Evolutionary conservation across 1,284 basidiomycete genomes (phyloP).

Genomic region (Cryptococcus neoformans): DNA sequence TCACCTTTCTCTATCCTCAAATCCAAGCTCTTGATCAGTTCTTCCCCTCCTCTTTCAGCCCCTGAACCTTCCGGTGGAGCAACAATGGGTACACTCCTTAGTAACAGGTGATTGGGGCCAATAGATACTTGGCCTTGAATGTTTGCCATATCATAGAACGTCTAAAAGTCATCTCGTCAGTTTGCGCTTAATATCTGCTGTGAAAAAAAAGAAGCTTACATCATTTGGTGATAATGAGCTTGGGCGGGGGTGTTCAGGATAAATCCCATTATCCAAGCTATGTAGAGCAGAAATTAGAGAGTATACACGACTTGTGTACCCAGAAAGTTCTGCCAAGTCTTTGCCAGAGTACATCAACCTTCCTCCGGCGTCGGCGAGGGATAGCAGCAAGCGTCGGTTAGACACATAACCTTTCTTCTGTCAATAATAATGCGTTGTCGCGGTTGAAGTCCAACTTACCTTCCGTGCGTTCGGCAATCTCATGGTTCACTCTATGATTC

Average conservation of each 20-base stretch:
- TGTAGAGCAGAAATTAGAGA: slow-evolving; percentile 83
- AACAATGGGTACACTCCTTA: slow-evolving; percentile 71
- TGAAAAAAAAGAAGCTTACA: slow-evolving; percentile 19
- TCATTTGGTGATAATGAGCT: slow-evolving; percentile 23
- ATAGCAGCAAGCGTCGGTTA: slow-evolving; percentile 85
- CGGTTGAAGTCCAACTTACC: slow-evolving; percentile 50
- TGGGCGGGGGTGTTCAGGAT: slow-evolving; percentile 38
- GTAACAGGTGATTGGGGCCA: slow-evolving; percentile 53
- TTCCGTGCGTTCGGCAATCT: slow-evolving; percentile 61
- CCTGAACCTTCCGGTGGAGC: slow-evolving; percentile 59
- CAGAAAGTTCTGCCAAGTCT: slow-evolving; percentile 88
- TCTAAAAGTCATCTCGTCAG: slow-evolving; percentile 18
- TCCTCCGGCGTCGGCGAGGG: slow-evolving; percentile 91
- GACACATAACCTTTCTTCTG: slow-evolving; percentile 78
- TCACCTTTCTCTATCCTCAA: slow-evolving; percentile 72
- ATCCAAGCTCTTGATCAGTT: slow-evolving; percentile 70
- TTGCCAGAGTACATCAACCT: slow-evolving; percentile 60
- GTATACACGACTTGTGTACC: slow-evolving; percentile 86
- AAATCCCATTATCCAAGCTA: slow-evolving; percentile 55
- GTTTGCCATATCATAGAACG: slow-evolving; percentile 52
- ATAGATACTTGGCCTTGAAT: slow-evolving; percentile 50
- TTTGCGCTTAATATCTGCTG: neutral
- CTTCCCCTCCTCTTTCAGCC: slow-evolving; percentile 55
- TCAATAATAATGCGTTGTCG: slow-evolving; percentile 2
- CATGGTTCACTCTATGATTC: slow-evolving; percentile 9